These are phyloP conservation scores for Artemisia argyi DNA, from an alignment of 129 eudicot species.

Conservation along the genomic window DNA sequence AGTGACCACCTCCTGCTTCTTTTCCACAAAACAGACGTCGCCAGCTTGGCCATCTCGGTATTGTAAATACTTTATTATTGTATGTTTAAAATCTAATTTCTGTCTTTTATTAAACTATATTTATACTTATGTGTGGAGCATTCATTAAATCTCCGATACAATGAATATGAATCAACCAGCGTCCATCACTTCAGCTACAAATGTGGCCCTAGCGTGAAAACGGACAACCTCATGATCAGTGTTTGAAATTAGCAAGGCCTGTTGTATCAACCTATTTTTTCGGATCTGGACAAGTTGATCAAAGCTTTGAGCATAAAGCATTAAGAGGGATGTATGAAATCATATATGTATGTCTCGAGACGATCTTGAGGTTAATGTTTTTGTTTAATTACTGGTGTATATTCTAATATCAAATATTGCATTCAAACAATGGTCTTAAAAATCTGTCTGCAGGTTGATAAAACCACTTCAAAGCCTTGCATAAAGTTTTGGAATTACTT, in stretches of 20 bases:
- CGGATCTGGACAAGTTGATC: conserved; percentile 89
- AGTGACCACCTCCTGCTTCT: too few relatives aligned
- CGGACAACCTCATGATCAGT: conserved; percentile 97
- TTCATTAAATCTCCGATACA: too few relatives aligned
- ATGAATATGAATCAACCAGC: too few relatives aligned
- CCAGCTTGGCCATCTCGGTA: too few relatives aligned
- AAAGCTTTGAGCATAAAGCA: conserved; percentile 75
- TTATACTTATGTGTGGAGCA: too few relatives aligned
- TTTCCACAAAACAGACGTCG: too few relatives aligned
- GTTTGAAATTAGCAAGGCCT: conserved; percentile 82
- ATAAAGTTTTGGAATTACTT: conserved; percentile 72
- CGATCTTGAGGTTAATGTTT: conserved; percentile 64
- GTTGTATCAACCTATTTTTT: conserved; percentile 92
- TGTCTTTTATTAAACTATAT: too few relatives aligned
- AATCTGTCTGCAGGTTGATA: conserved; percentile 61
- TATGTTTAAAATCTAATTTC: too few relatives aligned
- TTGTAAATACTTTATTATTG: too few relatives aligned
- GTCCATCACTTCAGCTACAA: too few relatives aligned
- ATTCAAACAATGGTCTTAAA: neutral
- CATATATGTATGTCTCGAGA: conserved; percentile 88
- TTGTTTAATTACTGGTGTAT: conserved; percentile 4
- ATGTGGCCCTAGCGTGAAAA: too few relatives aligned
- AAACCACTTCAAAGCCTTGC: conserved; percentile 80
- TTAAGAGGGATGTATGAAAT: conserved; percentile 68
- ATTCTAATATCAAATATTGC: neutral